Evolutionary conservation across 148 eudicot species (phyloP).

Genomic region (Spergularia bocconei): DNA sequence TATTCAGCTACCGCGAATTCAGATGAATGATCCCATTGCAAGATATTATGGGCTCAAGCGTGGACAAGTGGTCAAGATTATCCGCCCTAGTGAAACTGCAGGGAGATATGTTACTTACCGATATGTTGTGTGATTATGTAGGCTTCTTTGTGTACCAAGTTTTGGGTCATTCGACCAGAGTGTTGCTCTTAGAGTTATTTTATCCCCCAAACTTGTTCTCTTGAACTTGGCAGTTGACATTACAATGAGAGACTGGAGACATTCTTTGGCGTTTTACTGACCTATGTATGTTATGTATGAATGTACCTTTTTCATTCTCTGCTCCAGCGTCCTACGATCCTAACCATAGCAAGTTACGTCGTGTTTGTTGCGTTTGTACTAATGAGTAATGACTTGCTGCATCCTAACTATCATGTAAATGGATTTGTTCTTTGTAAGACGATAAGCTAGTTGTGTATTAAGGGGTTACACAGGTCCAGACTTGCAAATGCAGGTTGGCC

Average conservation of each 20-base stretch:
- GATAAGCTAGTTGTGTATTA: no score
- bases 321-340: no score
- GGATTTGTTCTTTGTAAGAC: no score
- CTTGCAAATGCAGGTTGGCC: no score
- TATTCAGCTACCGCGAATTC: conserved; percentile 47
- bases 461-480: no score
- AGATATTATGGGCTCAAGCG: conserved; percentile 83
- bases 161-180: not conserved
- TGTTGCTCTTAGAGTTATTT: not conserved
- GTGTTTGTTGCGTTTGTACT: no score
- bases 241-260: not conserved
- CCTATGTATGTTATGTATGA: no score
- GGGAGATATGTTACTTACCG: conserved; percentile 45
- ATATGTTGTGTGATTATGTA: conserved; percentile 33
- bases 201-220: not conserved
- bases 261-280: not conserved
- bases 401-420: no score
- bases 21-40: conserved; percentile 77
- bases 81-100: conserved; percentile 60
- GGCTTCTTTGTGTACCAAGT: not conserved
- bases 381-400: no score
- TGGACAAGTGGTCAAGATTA: conserved; percentile 88
- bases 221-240: conserved; percentile 1
- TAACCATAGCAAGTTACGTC: no score
- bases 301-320: no score